A percentile compares a stretch with the other conserved stretches of the same genome.
These are phyloP conservation scores for Pterocarpus santalinus DNA, from an alignment of 306 rosid species.

Conservation along the genomic window DNA sequence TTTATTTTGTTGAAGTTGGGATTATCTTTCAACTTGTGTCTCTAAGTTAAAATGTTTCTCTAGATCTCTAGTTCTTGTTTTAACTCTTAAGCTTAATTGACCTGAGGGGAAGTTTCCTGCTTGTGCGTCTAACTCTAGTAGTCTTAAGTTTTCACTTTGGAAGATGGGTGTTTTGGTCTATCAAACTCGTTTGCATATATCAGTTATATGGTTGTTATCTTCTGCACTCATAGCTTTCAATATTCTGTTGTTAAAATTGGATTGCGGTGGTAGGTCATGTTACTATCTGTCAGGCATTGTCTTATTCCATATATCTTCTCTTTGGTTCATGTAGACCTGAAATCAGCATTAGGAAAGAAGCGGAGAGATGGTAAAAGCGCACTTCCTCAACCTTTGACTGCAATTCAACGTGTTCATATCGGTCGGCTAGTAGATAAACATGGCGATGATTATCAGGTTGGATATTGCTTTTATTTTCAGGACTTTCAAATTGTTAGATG, in stretches of 20 bases:
- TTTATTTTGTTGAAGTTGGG: not conserved
- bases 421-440: constrained; percentile 70
- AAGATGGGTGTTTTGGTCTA: not conserved
- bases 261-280: not conserved
- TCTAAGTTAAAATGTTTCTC: too few relatives aligned
- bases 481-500: not conserved
- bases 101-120: not conserved
- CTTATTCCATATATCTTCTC: constrained; percentile 19
- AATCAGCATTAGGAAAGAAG: constrained; percentile 80
- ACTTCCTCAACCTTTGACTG: constrained; percentile 71
- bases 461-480: not conserved
- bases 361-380: constrained; percentile 84
- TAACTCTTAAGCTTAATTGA: not conserved
- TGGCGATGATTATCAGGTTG: constrained; percentile 77
- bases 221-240: not conserved
- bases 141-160: not conserved
- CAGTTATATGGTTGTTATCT: constrained; percentile 3
- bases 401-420: constrained; percentile 77
- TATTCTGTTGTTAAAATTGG: not conserved
- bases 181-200: not conserved
- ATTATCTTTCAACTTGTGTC: not conserved
- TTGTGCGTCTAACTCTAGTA: constrained; percentile 1
- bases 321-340: constrained; percentile 68
- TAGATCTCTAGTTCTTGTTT: not conserved
- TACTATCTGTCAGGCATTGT: not conserved